Evolutionary conservation across 805 yeast species (phyloP).

Genomic region (Kodamaea fukazawae): DNA sequence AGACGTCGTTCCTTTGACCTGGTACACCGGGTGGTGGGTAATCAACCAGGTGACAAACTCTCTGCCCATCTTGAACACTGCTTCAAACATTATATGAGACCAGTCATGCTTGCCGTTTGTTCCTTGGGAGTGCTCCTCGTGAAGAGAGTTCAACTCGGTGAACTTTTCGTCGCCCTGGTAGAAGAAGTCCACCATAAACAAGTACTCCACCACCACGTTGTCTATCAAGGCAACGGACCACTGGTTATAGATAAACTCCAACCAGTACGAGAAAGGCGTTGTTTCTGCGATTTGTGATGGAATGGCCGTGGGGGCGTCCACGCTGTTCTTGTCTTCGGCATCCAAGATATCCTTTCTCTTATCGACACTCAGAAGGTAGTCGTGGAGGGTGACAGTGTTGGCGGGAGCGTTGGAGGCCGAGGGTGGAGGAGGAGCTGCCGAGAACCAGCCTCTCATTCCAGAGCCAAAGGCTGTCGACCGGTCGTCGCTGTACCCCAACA

Average conservation of each 20-base stretch:
- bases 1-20: conserved; percentile 14
- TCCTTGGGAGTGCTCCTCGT: conserved; percentile 4
- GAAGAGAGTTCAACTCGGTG: conserved; percentile 19
- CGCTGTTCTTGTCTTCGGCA: conserved; percentile 34
- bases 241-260: conserved; percentile 72
- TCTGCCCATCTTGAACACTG: conserved; percentile 41
- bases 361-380: conserved; percentile 52
- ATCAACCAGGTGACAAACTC: conserved; percentile 47
- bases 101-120: conserved; percentile 23
- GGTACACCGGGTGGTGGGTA: conserved; percentile 35
- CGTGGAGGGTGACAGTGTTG: conserved; percentile 35
- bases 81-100: conserved; percentile 37
- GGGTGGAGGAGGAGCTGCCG: conserved; percentile 5
- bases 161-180: conserved; percentile 41
- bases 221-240: conserved; percentile 72
- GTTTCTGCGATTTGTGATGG: conserved; percentile 84
- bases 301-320: conserved; percentile 47
- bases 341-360: conserved; percentile 57
- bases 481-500: conserved; percentile 47
- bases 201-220: conserved; percentile 73
- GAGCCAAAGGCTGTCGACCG: conserved; percentile 20
- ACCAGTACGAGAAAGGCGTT: conserved; percentile 60
- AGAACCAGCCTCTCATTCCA: conserved; percentile 28
- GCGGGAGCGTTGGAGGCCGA: conserved; percentile 5
- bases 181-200: conserved; percentile 72